These are phyloP conservation scores for Lactarius sp. DNA, from an alignment of 768 basidiomycete species.

Conservation along the genomic window DNA sequence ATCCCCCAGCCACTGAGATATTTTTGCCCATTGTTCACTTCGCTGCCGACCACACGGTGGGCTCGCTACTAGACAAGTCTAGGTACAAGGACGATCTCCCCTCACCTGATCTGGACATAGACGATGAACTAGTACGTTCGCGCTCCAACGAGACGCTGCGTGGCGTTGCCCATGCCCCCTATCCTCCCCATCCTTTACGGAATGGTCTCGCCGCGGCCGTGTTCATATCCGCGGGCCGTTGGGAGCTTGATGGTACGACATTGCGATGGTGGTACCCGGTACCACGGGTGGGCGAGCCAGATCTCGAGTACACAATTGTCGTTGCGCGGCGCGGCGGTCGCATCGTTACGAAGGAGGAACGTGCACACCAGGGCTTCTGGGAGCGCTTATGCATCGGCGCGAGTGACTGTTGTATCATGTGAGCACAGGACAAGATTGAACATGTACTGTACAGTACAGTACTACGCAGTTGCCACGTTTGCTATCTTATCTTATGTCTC, in stretches of 20 bases:
- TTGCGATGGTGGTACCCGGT: slow-evolving; percentile 41
- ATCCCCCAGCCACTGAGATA: slow-evolving; percentile 71
- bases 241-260: slow-evolving; percentile 45
- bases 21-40: slow-evolving; percentile 90
- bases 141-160: slow-evolving; percentile 23
- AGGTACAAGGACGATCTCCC: slow-evolving; percentile 12
- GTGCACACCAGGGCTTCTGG: slow-evolving; percentile 16
- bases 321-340: slow-evolving; percentile 32
- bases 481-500: not conserved
- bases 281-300: slow-evolving; percentile 30
- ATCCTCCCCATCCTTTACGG: slow-evolving; percentile 19
- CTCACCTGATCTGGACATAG: slow-evolving; percentile 12
- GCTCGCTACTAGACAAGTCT: slow-evolving; percentile 16
- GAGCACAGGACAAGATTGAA: not conserved
- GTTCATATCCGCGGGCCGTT: slow-evolving; percentile 43
- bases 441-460: not conserved
- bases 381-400: slow-evolving; percentile 18
- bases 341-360: slow-evolving; percentile 29
- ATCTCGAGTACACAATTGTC: slow-evolving; percentile 32
- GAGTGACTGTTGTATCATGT: slow-evolving; percentile 20
- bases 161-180: slow-evolving; percentile 17
- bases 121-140: slow-evolving; percentile 4
- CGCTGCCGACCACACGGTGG: slow-evolving; percentile 42
- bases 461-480: not conserved
- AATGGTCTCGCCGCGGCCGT: slow-evolving; percentile 56